These are phyloP conservation scores for Phoma herbarum DNA, from an alignment of 2,329 filamentous ascomycete species.

Conservation along the genomic window DNA sequence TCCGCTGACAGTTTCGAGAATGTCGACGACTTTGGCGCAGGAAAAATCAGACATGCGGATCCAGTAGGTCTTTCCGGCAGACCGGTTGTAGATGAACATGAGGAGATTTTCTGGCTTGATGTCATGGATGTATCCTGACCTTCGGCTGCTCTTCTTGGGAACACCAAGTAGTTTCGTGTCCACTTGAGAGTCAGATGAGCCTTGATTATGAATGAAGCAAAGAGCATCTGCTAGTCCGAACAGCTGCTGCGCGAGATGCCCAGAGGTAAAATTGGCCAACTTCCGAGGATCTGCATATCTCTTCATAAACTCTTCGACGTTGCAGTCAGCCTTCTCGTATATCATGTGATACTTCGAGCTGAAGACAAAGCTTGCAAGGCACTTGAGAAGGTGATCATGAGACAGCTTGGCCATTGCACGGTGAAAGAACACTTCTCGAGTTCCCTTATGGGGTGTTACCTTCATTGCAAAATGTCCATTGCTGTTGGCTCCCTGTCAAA, in stretches of 20 bases:
- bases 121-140: conserved; percentile 11
- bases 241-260: conserved; percentile 3
- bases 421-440: conserved; percentile 8
- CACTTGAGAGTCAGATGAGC: not conserved
- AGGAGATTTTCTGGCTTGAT: conserved; percentile 14
- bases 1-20: not conserved
- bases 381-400: conserved; percentile 28
- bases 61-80: conserved; percentile 15
- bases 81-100: not conserved
- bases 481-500: not conserved
- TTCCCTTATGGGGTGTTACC: not conserved
- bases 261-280: fast-evolving
- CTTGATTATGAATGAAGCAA: conserved; percentile 2
- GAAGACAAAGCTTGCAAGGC: conserved; percentile 27
- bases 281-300: not conserved
- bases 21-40: conserved; percentile 14
- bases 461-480: conserved; percentile 8
- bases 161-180: not conserved
- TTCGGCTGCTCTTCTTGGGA: not conserved
- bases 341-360: conserved; percentile 24
- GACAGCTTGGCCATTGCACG: not conserved
- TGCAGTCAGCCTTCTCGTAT: conserved; percentile 19
- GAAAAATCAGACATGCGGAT: conserved; percentile 21
- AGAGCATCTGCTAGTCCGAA: not conserved
- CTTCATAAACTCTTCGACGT: conserved; percentile 12